Evolutionary conservation across 208 protist genomes (phyloP).

Genomic region (Acanthamoeba castellanii): DNA sequence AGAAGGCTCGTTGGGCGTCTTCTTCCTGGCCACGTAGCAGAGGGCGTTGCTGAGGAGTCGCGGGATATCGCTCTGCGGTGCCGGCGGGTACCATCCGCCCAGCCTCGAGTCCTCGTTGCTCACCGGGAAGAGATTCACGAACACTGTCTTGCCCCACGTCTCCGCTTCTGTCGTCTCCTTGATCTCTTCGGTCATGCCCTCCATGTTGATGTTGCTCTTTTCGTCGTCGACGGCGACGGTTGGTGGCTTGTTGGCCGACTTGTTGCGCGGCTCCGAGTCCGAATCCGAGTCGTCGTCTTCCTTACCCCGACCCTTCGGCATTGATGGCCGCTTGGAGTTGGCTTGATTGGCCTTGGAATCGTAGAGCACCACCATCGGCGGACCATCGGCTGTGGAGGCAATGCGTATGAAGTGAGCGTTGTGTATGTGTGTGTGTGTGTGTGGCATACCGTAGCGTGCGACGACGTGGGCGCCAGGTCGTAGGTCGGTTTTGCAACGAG

Average conservation of each 20-base stretch:
- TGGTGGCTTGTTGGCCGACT: no score
- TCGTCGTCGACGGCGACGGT: background rate
- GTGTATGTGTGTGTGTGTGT: background rate
- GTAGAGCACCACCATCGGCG: constrained; percentile 28
- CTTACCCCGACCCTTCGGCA: no score
- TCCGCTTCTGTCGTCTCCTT: background rate
- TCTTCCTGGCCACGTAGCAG: background rate
- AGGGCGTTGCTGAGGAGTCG: constrained; percentile 2
- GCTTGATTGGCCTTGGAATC: background rate
- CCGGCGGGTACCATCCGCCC: constrained; percentile 27
- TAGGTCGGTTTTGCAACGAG: background rate
- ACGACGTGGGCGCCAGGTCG: background rate
- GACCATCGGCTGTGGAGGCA: background rate
- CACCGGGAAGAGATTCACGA: constrained; percentile 26
- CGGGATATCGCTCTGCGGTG: constrained; percentile 23
- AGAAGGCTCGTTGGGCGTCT: no score
- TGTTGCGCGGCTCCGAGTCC: background rate
- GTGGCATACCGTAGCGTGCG: background rate
- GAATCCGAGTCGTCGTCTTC: constrained; percentile 1
- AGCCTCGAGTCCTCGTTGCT: background rate
- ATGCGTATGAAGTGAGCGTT: background rate
- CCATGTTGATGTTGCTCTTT: background rate
- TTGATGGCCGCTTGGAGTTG: background rate
- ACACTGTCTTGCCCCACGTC: constrained; percentile 8
- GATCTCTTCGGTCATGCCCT: background rate